Evolutionary conservation across 1,284 basidiomycete species (phyloP).

Genomic region (Amylostereum areolatum): DNA sequence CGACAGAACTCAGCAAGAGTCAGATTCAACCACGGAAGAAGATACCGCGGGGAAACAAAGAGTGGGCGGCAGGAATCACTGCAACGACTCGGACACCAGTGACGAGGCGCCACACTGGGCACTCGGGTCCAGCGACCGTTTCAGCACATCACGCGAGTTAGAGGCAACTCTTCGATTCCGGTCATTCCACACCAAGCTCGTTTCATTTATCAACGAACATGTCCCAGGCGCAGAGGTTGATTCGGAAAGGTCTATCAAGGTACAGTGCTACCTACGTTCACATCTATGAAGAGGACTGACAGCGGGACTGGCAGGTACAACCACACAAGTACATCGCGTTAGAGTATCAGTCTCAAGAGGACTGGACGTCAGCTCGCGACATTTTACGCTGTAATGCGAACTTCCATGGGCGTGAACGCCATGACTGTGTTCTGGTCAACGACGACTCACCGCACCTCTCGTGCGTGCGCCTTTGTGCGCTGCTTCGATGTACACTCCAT

Average conservation of each 20-base stretch:
- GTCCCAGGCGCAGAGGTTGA: neutral
- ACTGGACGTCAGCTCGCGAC: constrained; percentile 17
- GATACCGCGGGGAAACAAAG: neutral
- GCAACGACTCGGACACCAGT: neutral
- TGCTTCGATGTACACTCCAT: constrained; percentile 14
- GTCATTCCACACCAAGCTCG: constrained; percentile 7
- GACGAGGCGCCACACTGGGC: neutral
- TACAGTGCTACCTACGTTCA: neutral
- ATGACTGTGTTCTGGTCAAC: constrained; percentile 19
- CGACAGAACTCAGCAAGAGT: neutral
- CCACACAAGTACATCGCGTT: constrained; percentile 17
- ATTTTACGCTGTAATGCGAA: constrained; percentile 20
- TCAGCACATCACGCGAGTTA: neutral
- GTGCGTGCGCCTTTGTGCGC: constrained; percentile 10
- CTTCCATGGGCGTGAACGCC: constrained; percentile 14
- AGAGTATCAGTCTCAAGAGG: constrained; percentile 19
- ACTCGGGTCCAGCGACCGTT: neutral
- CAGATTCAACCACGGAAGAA: neutral
- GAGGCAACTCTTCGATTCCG: neutral
- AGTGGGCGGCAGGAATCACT: neutral
- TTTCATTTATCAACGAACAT: constrained; percentile 9
- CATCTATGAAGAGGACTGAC: neutral
- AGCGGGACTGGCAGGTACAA: constrained; percentile 14
- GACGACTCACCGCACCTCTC: constrained; percentile 12
- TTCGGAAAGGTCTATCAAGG: neutral